phyloP scores from a whole-genome alignment of 2,329 filamentous ascomycete species.

The Mariannaea elegans region DNA sequence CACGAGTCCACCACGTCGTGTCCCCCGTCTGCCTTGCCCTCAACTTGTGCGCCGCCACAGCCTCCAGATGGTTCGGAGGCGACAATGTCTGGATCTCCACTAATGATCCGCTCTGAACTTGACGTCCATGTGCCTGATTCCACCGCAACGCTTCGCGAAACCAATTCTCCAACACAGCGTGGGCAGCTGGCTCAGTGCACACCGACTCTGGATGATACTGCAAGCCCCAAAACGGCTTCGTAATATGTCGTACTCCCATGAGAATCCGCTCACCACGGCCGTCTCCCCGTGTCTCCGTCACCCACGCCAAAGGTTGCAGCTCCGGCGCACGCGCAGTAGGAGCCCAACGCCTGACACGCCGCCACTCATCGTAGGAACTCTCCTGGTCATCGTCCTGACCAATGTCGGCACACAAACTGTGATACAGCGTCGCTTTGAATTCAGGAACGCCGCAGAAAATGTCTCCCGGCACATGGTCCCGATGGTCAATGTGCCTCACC shows the following conservation, averaged over 20 bases:
- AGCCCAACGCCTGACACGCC: constrained; percentile 49
- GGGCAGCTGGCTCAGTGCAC: constrained; percentile 77
- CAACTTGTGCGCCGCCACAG: constrained; percentile 27
- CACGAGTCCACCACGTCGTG: constrained; percentile 25
- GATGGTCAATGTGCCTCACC: constrained; percentile 72
- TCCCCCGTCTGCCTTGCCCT: neutral
- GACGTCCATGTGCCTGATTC: constrained; percentile 53
- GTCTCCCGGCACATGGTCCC: constrained; percentile 51
- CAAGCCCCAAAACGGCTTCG: constrained; percentile 82
- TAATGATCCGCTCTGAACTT: constrained; percentile 17
- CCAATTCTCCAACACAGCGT: constrained; percentile 76
- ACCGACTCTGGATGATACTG: constrained; percentile 93
- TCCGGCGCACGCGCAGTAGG: constrained; percentile 47
- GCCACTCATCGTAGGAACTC: constrained; percentile 26
- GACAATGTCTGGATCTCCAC: constrained; percentile 37
- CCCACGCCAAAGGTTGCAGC: constrained; percentile 70
- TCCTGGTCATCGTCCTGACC: constrained; percentile 52
- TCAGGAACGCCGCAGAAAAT: constrained; percentile 71
- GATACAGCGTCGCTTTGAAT: constrained; percentile 80
- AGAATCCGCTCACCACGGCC: constrained; percentile 62
- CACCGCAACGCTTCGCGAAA: constrained; percentile 71
- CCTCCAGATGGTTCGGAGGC: constrained; percentile 36
- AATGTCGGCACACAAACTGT: constrained; percentile 67
- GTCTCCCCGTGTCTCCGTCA: constrained; percentile 54
- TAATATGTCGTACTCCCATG: constrained; percentile 78